Evolutionary conservation across 164 flowering plant species (phyloP).

Genomic region (Cinnamomum chago): DNA sequence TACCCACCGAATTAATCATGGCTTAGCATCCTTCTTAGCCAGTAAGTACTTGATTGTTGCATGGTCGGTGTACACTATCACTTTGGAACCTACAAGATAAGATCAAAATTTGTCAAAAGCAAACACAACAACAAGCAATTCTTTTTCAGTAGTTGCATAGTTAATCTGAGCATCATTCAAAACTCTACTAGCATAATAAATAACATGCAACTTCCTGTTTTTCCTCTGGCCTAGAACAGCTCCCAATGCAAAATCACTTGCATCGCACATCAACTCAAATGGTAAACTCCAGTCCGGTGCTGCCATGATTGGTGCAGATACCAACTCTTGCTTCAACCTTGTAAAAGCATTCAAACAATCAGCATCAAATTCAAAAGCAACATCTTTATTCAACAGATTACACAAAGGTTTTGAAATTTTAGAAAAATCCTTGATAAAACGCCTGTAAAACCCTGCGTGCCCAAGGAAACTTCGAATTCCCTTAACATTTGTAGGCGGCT

Average conservation of each 20-base stretch:
- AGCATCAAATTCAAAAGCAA: not conserved
- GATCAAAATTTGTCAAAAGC: not conserved
- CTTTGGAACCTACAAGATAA: not conserved
- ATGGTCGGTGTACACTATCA: slow-evolving; percentile 4
- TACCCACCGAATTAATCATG: not conserved
- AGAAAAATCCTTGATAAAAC: not conserved
- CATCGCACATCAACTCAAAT: not conserved
- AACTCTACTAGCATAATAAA: not conserved
- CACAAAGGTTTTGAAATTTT: not conserved
- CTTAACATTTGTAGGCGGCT: not conserved
- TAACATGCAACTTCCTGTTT: not conserved
- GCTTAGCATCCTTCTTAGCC: not conserved
- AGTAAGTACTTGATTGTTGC: not conserved
- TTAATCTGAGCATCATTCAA: not conserved
- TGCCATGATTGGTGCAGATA: not conserved
- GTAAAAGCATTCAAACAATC: slow-evolving; percentile 1
- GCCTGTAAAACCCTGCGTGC: not conserved
- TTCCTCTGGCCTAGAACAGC: not conserved
- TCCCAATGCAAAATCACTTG: not conserved
- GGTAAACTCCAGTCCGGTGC: not conserved
- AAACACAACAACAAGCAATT: not conserved
- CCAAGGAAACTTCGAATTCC: not conserved
- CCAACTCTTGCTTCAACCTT: not conserved
- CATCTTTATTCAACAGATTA: not conserved
- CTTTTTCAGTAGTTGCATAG: not conserved